Conservation (phyloP, 2,329 filamentous ascomycete genomes). For the Neonectria punicea region DNA sequence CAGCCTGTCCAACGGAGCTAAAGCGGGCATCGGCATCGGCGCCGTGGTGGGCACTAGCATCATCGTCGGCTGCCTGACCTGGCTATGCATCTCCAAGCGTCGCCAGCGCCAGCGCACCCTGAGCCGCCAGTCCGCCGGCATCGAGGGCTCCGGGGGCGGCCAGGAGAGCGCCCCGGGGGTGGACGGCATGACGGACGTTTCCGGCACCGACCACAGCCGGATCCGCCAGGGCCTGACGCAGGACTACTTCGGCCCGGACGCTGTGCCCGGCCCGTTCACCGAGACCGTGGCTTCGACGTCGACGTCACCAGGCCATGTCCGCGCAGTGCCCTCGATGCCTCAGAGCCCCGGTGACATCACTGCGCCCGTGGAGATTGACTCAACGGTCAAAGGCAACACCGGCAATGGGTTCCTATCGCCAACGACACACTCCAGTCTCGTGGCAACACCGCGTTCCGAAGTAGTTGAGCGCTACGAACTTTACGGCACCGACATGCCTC, state of each 20-base stretch:
- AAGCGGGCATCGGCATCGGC: conserved; percentile 67
- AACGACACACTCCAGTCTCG: conserved; percentile 33
- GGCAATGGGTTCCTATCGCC: conserved; percentile 33
- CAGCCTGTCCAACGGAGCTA: conserved; percentile 60
- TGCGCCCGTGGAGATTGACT: conserved; percentile 65
- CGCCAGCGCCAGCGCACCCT: conserved; percentile 44
- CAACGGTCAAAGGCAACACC: conserved; percentile 35
- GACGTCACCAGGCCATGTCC: conserved; percentile 46
- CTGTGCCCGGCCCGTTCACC: conserved; percentile 59
- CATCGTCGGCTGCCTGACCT: conserved; percentile 56
- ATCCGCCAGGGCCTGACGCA: conserved; percentile 48
- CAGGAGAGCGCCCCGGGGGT: conserved; percentile 28
- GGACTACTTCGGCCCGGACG: conserved; percentile 58
- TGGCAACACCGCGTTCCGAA: conserved; percentile 39
- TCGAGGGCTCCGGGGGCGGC: conserved; percentile 31
- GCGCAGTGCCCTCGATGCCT: conserved; percentile 57
- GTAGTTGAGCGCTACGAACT: conserved; percentile 55
- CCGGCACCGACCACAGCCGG: conserved; percentile 34
- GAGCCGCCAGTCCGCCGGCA: conserved; percentile 22
- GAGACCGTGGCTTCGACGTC: conserved; percentile 45
- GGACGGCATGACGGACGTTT: conserved; percentile 49
- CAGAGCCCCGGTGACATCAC: conserved; percentile 61
- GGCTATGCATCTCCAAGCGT: conserved; percentile 58
- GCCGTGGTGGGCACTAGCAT: conserved; percentile 56
- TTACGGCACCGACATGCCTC: conserved; percentile 50